Evolutionary conservation across 768 basidiomycete species (phyloP).

Genomic region (Tricholoma sp.): DNA sequence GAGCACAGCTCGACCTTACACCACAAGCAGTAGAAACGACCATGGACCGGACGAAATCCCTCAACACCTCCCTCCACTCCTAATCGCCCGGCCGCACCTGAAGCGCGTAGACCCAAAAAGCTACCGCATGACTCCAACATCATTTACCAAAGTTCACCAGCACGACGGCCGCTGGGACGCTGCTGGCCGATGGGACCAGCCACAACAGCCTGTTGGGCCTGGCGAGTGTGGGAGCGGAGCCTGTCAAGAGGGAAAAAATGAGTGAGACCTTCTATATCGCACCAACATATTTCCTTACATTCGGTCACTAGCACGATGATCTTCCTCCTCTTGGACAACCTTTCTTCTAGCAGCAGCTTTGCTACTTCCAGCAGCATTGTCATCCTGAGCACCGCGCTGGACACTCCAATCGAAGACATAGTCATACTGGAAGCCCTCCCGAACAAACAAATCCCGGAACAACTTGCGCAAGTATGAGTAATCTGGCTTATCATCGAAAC

Average conservation of each 20-base stretch:
- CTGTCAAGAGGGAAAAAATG: conserved; percentile 29
- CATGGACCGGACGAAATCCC: conserved; percentile 27
- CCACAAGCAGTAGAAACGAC: conserved; percentile 26
- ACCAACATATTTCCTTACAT: conserved; percentile 51
- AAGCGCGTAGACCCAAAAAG: conserved; percentile 36
- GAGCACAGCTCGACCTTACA: conserved; percentile 24
- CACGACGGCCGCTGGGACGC: conserved; percentile 34
- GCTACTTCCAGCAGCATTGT: conserved; percentile 50
- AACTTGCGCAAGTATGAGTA: conserved; percentile 99
- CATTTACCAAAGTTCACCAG: conserved; percentile 57
- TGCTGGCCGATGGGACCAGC: conserved; percentile 46
- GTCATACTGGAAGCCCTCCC: conserved; percentile 98
- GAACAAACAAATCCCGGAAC: conserved; percentile 96
- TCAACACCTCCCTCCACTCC: conserved; percentile 45
- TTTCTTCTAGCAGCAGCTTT: conserved; percentile 66
- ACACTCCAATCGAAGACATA: conserved; percentile 99
- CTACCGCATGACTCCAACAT: conserved; percentile 16
- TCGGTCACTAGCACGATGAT: conserved; percentile 75
- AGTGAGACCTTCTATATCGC: conserved; percentile 10
- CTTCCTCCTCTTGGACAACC: conserved; percentile 82
- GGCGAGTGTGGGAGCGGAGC: conserved; percentile 86
- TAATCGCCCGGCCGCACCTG: conserved; percentile 41
- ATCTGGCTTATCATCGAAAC: conserved; percentile 99
- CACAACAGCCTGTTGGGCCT: conserved; percentile 56
- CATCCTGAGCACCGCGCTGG: conserved; percentile 68